phyloP scores from a whole-genome alignment of 495 filamentous ascomycete species.

The Parathielavia hyrcaniae region DNA sequence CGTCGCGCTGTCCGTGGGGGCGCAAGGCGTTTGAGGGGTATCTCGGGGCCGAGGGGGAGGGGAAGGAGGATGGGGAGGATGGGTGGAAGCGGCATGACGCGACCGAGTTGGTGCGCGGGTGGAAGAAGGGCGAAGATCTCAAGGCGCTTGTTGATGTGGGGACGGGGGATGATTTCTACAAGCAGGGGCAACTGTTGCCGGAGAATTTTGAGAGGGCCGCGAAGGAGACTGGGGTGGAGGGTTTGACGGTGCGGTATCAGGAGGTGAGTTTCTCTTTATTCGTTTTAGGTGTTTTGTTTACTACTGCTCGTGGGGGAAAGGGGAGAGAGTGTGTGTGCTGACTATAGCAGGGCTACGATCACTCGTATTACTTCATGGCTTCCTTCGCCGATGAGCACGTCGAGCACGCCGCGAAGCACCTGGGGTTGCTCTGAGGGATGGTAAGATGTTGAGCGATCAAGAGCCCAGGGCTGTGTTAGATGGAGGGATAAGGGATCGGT shows the following conservation, averaged over 20 bases:
- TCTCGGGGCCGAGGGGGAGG: constrained; percentile 52
- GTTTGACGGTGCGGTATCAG: constrained; percentile 74
- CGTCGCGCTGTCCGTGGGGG: constrained; percentile 81
- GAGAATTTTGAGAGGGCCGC: constrained; percentile 86
- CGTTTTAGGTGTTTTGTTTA: neutral
- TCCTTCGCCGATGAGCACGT: constrained; percentile 86
- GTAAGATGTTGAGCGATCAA: too few relatives aligned
- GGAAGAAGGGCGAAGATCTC: constrained; percentile 58
- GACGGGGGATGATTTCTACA: constrained; percentile 92
- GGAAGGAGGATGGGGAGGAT: constrained; percentile 45
- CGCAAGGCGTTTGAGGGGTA: constrained; percentile 92
- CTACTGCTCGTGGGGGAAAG: too few relatives aligned
- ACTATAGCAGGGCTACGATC: constrained; percentile 69
- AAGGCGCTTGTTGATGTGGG: constrained; percentile 83
- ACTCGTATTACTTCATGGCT: constrained; percentile 93
- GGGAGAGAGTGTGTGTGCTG: neutral
- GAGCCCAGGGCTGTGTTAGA: neutral
- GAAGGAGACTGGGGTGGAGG: constrained; percentile 58
- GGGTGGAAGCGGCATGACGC: constrained; percentile 91
- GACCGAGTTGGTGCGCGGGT: constrained; percentile 70
- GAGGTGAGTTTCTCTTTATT: constrained; percentile 39
- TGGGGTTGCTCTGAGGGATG: constrained; percentile 33
- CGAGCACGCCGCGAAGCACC: constrained; percentile 79
- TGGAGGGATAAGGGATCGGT: neutral
- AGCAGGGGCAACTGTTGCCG: constrained; percentile 82